Percentiles rank a stretch among this genome's conserved stretches.
Evolutionary conservation across 306 rosid genomes (phyloP).

Genomic region (Cajanus cajan): DNA sequence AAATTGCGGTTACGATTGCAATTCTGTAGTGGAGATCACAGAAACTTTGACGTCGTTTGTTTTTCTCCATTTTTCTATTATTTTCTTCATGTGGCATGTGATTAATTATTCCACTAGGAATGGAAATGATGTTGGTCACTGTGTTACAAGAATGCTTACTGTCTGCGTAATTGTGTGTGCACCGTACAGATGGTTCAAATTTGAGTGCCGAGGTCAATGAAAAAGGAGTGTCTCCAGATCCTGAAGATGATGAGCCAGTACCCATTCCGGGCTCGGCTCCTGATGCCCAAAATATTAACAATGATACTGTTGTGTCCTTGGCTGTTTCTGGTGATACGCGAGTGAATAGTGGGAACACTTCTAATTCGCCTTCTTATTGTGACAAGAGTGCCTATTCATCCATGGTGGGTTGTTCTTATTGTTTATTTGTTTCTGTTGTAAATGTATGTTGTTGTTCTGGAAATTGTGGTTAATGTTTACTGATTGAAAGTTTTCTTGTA

Average conservation of each 20-base stretch:
- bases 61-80: neutral
- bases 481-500: constrained; percentile 56
- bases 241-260: constrained; percentile 56
- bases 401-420: constrained; percentile 54
- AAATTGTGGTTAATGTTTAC: constrained; percentile 10
- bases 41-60: no score
- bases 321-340: constrained; percentile 61
- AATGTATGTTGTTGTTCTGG: neutral
- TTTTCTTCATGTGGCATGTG: neutral
- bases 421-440: neutral
- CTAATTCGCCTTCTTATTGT: constrained; percentile 54
- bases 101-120: neutral
- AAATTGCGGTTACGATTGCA: no score
- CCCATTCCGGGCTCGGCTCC: constrained; percentile 46
- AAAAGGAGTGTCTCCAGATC: constrained; percentile 47
- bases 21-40: no score
- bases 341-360: constrained; percentile 49
- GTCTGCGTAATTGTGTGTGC: neutral
- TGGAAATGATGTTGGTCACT: neutral
- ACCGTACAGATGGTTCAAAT: constrained; percentile 55
- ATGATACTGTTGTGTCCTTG: constrained; percentile 47
- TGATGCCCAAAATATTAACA: constrained; percentile 43
- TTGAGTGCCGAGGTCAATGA: constrained; percentile 50
- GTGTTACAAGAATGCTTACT: constrained; percentile 22
- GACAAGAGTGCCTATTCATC: constrained; percentile 78